phyloP scores from a whole-genome alignment of 2,329 filamentous ascomycete genomes.

The Monosporascus ibericus region DNA sequence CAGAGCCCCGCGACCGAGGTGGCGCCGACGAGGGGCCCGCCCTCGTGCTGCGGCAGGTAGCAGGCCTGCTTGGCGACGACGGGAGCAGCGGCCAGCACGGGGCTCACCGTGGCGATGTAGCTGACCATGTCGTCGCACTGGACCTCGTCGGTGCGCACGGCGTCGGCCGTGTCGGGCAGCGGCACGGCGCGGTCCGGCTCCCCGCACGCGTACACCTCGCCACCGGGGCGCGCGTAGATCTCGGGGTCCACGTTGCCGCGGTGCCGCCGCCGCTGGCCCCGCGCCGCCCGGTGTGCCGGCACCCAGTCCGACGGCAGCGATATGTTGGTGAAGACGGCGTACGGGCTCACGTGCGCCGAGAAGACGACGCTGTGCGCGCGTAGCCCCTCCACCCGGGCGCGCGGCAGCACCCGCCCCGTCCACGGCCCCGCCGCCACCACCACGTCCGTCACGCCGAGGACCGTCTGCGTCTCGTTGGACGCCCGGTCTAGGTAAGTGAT shows the following conservation, averaged over 20 bases:
- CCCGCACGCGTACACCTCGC: slow-evolving; percentile 88
- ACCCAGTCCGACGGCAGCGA: slow-evolving; percentile 61
- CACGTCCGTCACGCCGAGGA: slow-evolving; percentile 46
- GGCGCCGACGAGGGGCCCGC: slow-evolving; percentile 68
- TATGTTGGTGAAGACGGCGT: slow-evolving; percentile 84
- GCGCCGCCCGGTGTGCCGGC: slow-evolving; percentile 39
- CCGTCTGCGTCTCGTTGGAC: slow-evolving; percentile 26
- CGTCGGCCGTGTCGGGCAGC: slow-evolving; percentile 68
- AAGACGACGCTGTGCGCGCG: slow-evolving; percentile 63
- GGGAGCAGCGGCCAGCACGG: slow-evolving; percentile 61
- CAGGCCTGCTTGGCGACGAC: slow-evolving; percentile 79
- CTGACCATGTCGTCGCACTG: slow-evolving; percentile 82
- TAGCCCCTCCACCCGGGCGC: slow-evolving; percentile 50
- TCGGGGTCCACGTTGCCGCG: slow-evolving; percentile 72
- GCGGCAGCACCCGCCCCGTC: slow-evolving; percentile 54
- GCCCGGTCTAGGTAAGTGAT: slow-evolving; percentile 54
- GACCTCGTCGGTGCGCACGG: slow-evolving; percentile 67
- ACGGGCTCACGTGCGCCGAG: slow-evolving; percentile 59
- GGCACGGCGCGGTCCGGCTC: slow-evolving; percentile 74
- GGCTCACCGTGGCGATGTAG: slow-evolving; percentile 62
- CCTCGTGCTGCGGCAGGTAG: slow-evolving; percentile 76
- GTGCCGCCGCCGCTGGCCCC: slow-evolving; percentile 47
- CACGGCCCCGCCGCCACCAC: slow-evolving; percentile 56
- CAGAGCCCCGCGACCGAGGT: slow-evolving; percentile 69
- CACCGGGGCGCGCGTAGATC: slow-evolving; percentile 84